These are phyloP conservation scores for Colletotrichum costaricense DNA, from an alignment of 2,329 filamentous ascomycete genomes.

Conservation along the genomic window DNA sequence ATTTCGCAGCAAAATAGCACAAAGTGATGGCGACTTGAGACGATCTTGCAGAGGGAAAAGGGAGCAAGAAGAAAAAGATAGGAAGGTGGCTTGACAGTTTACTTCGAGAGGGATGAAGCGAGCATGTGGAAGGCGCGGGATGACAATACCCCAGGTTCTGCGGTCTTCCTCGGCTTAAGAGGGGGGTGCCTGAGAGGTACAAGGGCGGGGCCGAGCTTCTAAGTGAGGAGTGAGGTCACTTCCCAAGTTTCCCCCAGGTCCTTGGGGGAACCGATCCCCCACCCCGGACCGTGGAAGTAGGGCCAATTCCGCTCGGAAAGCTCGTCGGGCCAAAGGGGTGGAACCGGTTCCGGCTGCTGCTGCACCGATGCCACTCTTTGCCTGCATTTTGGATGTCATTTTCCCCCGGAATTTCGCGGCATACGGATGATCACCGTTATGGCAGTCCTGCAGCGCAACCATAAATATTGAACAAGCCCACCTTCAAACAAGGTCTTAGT, in stretches of 20 bases:
- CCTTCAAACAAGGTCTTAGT: background rate
- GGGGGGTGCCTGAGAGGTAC: slow-evolving; percentile 6
- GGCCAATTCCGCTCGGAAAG: background rate
- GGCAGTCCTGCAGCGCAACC: background rate
- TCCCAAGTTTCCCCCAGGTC: slow-evolving; percentile 4
- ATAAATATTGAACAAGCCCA: background rate
- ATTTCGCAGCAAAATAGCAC: slow-evolving; percentile 5
- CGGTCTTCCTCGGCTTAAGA: slow-evolving; percentile 36
- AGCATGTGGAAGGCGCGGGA: slow-evolving; percentile 33
- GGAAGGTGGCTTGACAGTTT: slow-evolving; percentile 19
- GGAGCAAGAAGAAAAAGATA: slow-evolving; percentile 1
- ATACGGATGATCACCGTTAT: background rate
- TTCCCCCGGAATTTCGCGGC: slow-evolving; percentile 2
- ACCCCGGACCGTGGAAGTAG: slow-evolving; percentile 33
- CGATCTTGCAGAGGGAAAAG: slow-evolving; percentile 13
- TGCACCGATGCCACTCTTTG: background rate
- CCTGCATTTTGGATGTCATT: background rate
- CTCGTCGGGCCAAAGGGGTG: background rate
- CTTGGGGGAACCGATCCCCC: slow-evolving; percentile 20
- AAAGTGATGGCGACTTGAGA: slow-evolving; percentile 12
- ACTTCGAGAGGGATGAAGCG: slow-evolving; percentile 16
- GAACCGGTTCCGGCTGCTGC: background rate
- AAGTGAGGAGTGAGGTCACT: slow-evolving; percentile 22
- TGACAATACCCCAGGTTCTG: slow-evolving; percentile 26
- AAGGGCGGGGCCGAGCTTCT: slow-evolving; percentile 34